These are phyloP conservation scores for Colletotrichum higginsianum DNA, from an alignment of 2,329 filamentous ascomycete species.

Conservation along the genomic window DNA sequence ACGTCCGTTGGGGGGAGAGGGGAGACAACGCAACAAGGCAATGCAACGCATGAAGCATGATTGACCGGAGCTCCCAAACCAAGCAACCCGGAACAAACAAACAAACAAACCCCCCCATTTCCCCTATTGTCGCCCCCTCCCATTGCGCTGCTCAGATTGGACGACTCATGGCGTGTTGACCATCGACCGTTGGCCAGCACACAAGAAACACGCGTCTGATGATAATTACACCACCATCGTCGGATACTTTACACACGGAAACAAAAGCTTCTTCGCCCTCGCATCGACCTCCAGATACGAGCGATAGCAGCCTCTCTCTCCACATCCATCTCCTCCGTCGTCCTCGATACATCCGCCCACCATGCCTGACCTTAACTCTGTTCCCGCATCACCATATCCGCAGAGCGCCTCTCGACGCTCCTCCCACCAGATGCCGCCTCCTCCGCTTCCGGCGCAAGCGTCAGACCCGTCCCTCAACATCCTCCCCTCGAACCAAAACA, in stretches of 20 bases:
- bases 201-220: constrained; percentile 25
- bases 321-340: background rate
- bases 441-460: constrained; percentile 47
- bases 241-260: background rate
- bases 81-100: constrained; percentile 21
- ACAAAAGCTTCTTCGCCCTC: constrained; percentile 4
- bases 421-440: constrained; percentile 60
- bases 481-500: constrained; percentile 69
- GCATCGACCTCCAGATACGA: constrained; percentile 5
- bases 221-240: background rate
- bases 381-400: constrained; percentile 65
- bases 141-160: constrained; percentile 18
- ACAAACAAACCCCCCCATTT: background rate
- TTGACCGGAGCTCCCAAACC: constrained; percentile 29
- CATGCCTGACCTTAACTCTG: constrained; percentile 72
- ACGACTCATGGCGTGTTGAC: constrained; percentile 20
- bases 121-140: no score
- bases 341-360: constrained; percentile 33
- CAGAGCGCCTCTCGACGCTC: constrained; percentile 60
- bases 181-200: constrained; percentile 6
- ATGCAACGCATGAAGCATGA: constrained; percentile 37
- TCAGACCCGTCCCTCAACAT: constrained; percentile 63
- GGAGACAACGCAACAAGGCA: no score
- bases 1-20: background rate
- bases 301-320: background rate